Evolutionary conservation across 352 stramenopile genomes (phyloP).

Genomic region (Pythium phragmiticola): DNA sequence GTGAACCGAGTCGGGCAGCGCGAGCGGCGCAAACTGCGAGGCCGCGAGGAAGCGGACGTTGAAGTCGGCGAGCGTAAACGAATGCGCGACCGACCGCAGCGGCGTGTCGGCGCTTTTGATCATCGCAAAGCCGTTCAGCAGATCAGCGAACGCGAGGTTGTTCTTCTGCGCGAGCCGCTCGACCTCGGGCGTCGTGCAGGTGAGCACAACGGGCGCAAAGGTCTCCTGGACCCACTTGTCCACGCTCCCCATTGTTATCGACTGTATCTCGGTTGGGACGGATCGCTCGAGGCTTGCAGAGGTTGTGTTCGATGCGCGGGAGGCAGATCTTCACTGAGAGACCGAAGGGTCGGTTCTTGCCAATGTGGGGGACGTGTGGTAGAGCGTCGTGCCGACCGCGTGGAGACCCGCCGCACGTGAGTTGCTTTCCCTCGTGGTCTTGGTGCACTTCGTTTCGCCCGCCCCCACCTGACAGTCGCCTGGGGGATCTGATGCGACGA

Average conservation of each 20-base stretch:
- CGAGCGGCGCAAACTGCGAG: conserved; percentile 47
- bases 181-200: conserved; percentile 68
- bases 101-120: conserved; percentile 64
- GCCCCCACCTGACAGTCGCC: background rate
- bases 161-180: conserved; percentile 85
- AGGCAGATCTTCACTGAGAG: background rate
- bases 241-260: conserved; percentile 40
- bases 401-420: background rate
- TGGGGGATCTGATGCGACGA: conserved; percentile 22
- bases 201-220: conserved; percentile 79
- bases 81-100: conserved; percentile 73
- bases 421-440: conserved; percentile 1
- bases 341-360: background rate
- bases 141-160: conserved; percentile 63
- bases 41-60: conserved; percentile 75
- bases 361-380: background rate
- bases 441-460: conserved; percentile 21
- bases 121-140: conserved; percentile 74
- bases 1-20: conserved; percentile 48
- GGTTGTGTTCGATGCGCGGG: conserved; percentile 1
- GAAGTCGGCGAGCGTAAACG: conserved; percentile 59
- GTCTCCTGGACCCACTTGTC: conserved; percentile 76
- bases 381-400: background rate
- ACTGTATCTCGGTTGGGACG: conserved; percentile 13
- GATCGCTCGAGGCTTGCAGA: background rate